Base-by-base conservation (phyloP, 768 basidiomycete species). In the Pisolithus orientalis region DNA sequence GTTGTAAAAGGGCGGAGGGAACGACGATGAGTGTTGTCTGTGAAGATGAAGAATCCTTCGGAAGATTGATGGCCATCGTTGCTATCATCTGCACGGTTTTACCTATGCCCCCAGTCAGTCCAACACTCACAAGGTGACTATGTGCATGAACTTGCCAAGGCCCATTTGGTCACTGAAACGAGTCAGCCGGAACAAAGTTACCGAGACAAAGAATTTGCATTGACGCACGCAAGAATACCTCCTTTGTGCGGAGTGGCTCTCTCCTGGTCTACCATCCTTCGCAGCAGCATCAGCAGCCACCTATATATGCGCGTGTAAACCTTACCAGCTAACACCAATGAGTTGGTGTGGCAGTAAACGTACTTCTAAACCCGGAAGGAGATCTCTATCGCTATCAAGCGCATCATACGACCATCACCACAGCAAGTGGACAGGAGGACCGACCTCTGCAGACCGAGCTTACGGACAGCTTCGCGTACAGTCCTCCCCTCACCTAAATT, bases 1-100 rank as follows among this genome's bases (percentile, higher is more conserved):
- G 89, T 38, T 79, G 73, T 13, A 91, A 72, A 29, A 93, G 74
- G 6, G 87, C 87, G 0, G 87, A 80, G 1, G 87, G 88, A 2
- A 88, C 87, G 17, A 92, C 78, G 49, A 92, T 78, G 2, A 91
- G 78, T 8, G 84, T 90, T 0, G 80, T 80, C 69, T 42, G 21
- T 55, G 72, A 66, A 16, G 79, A 78, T 55, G 72, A 66, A 16
- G 79, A 78, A 28, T 78, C 58, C 0, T 62, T 62, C 0, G 87
- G 82, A 59, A 74, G 74, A 59, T 90, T 87, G 61, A 75, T 75
- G 17, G 76, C 80, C 80, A 91, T 89, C 0, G 82, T 80, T 3
- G 88, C 88, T 44, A 91, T 88, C 80, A 85, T 84, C 62, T 88
- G 85, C 1, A 88, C 81, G 7, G 85, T 87, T 69, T 88, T 86